A percentile compares a stretch with the other conserved stretches of the same genome.
Evolutionary conservation across 768 basidiomycete genomes (phyloP).

Genomic region (Tricholoma hemisulphureum): DNA sequence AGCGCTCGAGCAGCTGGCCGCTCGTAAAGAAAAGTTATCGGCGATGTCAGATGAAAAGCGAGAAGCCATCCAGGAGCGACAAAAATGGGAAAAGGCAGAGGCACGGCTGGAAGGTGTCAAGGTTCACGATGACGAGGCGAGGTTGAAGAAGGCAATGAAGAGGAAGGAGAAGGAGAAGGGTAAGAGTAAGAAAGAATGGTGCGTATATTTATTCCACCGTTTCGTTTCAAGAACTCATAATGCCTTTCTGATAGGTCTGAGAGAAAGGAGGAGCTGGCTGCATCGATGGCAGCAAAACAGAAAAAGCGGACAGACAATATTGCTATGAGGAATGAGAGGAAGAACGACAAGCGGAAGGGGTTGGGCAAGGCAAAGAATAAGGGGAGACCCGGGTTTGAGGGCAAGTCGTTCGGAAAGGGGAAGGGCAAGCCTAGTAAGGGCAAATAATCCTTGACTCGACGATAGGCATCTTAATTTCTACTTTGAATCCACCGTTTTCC

Average conservation of each 20-base stretch:
- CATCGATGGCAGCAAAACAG: conserved; percentile 79
- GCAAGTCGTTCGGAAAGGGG: conserved; percentile 70
- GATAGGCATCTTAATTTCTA: not conserved
- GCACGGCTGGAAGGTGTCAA: conserved; percentile 88
- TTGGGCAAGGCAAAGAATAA: conserved; percentile 49
- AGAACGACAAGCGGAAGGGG: conserved; percentile 65
- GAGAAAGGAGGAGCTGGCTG: conserved; percentile 73
- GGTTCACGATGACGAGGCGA: conserved; percentile 79
- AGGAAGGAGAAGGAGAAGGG: conserved; percentile 86
- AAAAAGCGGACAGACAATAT: conserved; percentile 93
- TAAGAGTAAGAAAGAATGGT: conserved; percentile 88
- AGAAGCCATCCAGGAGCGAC: conserved; percentile 73
- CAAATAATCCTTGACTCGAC: conserved; percentile 17
- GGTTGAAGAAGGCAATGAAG: conserved; percentile 92
- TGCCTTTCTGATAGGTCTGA: conserved; percentile 59
- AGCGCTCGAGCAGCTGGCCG: conserved; percentile 77
- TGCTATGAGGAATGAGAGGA: conserved; percentile 77
- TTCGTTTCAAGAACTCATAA: not conserved
- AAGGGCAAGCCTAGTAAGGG: conserved; percentile 37
- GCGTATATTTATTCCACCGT: conserved; percentile 9
- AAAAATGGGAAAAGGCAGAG: conserved; percentile 89
- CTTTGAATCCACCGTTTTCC: not conserved
- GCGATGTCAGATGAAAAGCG: conserved; percentile 81
- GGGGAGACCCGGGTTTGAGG: conserved; percentile 84
- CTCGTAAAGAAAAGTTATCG: conserved; percentile 76